phyloP scores from a whole-genome alignment of 495 filamentous ascomycete species.

The Melanomma pulvis-pyrius region DNA sequence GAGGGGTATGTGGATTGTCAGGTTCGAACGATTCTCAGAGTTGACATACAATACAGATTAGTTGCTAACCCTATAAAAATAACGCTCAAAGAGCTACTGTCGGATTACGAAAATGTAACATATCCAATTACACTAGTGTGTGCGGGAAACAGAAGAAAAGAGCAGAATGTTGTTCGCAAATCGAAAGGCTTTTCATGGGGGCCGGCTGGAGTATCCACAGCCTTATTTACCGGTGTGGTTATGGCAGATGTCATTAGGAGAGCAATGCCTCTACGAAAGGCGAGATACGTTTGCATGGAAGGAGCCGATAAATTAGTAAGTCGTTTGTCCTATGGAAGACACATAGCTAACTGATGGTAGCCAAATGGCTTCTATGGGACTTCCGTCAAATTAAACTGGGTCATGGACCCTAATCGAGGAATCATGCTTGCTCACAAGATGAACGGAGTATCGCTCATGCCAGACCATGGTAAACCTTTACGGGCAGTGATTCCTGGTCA shows the following conservation, averaged over 20 bases:
- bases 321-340: not conserved
- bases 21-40: not conserved
- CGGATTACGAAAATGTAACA: constrained; percentile 80
- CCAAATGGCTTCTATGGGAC: constrained; percentile 94
- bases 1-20: constrained; percentile 63
- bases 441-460: constrained; percentile 83
- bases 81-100: constrained; percentile 71
- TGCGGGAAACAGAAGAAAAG: constrained; percentile 90
- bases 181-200: constrained; percentile 98
- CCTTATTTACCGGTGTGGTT: constrained; percentile 83
- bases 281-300: constrained; percentile 90
- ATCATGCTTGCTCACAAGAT: constrained; percentile 91
- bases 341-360: constrained; percentile 42
- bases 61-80: constrained; percentile 78
- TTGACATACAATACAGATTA: constrained; percentile 51
- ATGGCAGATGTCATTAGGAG: constrained; percentile 72
- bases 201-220: constrained; percentile 83
- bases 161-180: constrained; percentile 90
- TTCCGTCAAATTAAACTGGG: constrained; percentile 85
- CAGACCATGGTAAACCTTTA: constrained; percentile 87
- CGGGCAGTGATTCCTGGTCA: constrained; percentile 87
- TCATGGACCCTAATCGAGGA: constrained; percentile 78
- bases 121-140: constrained; percentile 90
- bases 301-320: constrained; percentile 79
- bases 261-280: constrained; percentile 69